phyloP scores from a whole-genome alignment of 306 rosid species.

The Glycine latifolia region DNA sequence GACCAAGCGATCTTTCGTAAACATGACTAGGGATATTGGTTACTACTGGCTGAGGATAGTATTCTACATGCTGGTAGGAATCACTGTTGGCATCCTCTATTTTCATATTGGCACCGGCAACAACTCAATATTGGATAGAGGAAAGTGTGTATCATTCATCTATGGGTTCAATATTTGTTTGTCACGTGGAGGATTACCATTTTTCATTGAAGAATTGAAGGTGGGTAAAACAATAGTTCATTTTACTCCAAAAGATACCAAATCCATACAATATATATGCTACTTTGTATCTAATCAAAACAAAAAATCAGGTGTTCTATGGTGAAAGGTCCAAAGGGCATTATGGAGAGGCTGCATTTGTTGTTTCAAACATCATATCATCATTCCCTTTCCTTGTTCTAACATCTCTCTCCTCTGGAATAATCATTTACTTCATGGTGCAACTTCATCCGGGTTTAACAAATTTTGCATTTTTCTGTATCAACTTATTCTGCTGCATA shows the following conservation, averaged over 20 bases:
- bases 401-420: conserved; percentile 55
- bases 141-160: conserved; percentile 65
- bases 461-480: conserved; percentile 54
- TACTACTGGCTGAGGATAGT: conserved; percentile 76
- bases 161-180: conserved; percentile 71
- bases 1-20: conserved; percentile 67
- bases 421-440: conserved; percentile 56
- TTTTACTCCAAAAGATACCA: not conserved
- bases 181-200: conserved; percentile 82
- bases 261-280: not conserved
- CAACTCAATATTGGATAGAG: conserved; percentile 63
- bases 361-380: conserved; percentile 56
- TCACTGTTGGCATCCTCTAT: conserved; percentile 64
- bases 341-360: conserved; percentile 59
- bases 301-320: conserved; percentile 52
- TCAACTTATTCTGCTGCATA: conserved; percentile 56
- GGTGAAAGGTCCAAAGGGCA: conserved; percentile 61
- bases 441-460: conserved; percentile 55
- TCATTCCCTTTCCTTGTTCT: conserved; percentile 57
- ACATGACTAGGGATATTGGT: conserved; percentile 82
- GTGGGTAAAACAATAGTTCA: conserved; percentile 38
- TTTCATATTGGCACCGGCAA: conserved; percentile 55
- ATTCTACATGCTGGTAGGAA: conserved; percentile 53
- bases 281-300: not conserved
- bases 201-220: conserved; percentile 86